phyloP scores from a whole-genome alignment of 805 yeast species.

The Tetrapisispora iriomotensis region DNA sequence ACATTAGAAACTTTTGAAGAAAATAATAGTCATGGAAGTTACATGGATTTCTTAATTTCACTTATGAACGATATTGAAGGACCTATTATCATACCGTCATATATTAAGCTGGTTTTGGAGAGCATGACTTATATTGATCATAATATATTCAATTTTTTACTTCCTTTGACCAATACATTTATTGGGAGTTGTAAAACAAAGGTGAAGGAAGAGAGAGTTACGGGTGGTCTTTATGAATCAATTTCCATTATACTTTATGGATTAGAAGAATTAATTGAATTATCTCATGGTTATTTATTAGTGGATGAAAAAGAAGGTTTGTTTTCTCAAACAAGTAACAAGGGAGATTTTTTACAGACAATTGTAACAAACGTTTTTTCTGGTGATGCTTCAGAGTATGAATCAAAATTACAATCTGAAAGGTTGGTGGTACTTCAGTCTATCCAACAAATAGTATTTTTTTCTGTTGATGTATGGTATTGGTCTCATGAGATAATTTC shows the following conservation, averaged over 20 bases:
- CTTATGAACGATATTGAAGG: constrained; percentile 40
- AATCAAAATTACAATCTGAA: constrained; percentile 35
- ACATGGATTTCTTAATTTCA: constrained; percentile 38
- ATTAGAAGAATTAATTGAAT: constrained; percentile 52
- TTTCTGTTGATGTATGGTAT: constrained; percentile 63
- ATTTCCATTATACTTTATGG: constrained; percentile 43
- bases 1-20: constrained; percentile 26
- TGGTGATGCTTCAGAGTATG: constrained; percentile 28
- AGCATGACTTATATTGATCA: constrained; percentile 42
- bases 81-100: constrained; percentile 28
- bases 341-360: constrained; percentile 24
- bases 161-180: constrained; percentile 42
- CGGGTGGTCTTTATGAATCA: constrained; percentile 38
- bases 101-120: constrained; percentile 38
- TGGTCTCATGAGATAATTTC: constrained; percentile 29
- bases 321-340: constrained; percentile 11
- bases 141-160: constrained; percentile 45
- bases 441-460: constrained; percentile 47
- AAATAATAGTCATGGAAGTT: constrained; percentile 23
- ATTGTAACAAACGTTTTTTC: constrained; percentile 29
- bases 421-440: constrained; percentile 50
- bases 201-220: constrained; percentile 13
- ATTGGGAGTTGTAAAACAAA: constrained; percentile 20
- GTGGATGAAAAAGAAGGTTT: constrained; percentile 28
- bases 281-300: constrained; percentile 46